Conservation (phyloP, 805 yeast species). For the Wickerhamomyces sydowiorum region DNA sequence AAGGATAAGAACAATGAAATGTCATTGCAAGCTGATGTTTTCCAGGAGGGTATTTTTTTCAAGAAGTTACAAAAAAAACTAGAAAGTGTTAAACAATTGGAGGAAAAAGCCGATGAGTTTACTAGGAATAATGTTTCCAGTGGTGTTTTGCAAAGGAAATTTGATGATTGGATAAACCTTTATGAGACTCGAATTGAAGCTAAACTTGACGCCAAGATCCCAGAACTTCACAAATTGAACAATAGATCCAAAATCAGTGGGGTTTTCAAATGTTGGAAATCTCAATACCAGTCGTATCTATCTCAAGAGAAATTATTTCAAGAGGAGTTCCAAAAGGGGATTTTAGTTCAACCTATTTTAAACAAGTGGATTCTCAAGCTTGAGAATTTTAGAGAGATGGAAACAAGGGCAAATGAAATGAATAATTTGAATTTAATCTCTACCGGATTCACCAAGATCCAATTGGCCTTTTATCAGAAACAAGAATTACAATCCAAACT, state of each 20-base stretch:
- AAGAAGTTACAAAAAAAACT: constrained; percentile 2
- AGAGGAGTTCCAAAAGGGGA: constrained; percentile 1
- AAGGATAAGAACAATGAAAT: neutral
- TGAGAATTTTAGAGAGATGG: constrained; percentile 7
- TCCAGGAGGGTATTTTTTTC: constrained; percentile 5
- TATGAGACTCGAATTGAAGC: constrained; percentile 4
- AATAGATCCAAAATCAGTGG: neutral
- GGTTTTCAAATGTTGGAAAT: constrained; percentile 9
- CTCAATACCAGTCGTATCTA: constrained; percentile 1
- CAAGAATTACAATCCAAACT: constrained; percentile 12
- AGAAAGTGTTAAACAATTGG: neutral
- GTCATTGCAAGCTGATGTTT: constrained; percentile 4
- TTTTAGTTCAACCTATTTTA: constrained; percentile 5
- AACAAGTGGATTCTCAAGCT: constrained; percentile 12
- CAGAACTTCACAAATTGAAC: neutral
- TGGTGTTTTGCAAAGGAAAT: neutral
- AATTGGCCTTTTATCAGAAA: constrained; percentile 8
- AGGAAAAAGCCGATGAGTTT: constrained; percentile 1
- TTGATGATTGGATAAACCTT: constrained; percentile 7
- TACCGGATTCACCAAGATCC: constrained; percentile 21
- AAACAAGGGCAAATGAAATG: constrained; percentile 18
- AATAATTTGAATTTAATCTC: constrained; percentile 19
- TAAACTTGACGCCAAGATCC: neutral
- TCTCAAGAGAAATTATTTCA: constrained; percentile 6
- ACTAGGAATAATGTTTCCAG: neutral